Base-by-base conservation (phyloP, 805 yeast genomes). In the Naumovozyma dairenensis region DNA sequence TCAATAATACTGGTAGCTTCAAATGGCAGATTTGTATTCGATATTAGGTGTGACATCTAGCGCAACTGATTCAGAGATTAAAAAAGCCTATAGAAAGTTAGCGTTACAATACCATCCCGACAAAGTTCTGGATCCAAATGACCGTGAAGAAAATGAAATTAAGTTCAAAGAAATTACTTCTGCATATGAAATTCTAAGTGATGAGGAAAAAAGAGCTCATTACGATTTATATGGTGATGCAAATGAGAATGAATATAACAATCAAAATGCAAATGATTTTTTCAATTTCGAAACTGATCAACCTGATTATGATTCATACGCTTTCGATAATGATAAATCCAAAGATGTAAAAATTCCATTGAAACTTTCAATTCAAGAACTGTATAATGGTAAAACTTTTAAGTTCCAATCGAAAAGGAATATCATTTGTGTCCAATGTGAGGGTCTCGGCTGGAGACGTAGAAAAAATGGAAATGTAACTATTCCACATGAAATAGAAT, bases 61-160 rank as follows among this genome's bases (percentile, higher is more conserved):
- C 14, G 94, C 96, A 0, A 60, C 84, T 1, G 59, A 72, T 21
- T 61, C 60, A 1, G 96, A 87, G 42, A 83, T 89, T 53, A 79
- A 79, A 47, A 77, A 72, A 55, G 94, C 96, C 0, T 89, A 84
- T 59, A 70, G 93, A 44, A 80, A 77, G 46, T 67, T 85, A 31
- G 97, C 97, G 8, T 66, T 89, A 25, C 64, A 66, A 39, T 73
- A 77, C 48, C 97, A 89, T 58, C 97, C 97, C 0, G 97, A 89
- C 57, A 89, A 92, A 53, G 86, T 74, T 2, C 54, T 73, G 0
- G 83, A 75, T 43, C 74, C 71, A 7, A 74, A 74, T 16, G 57
- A 60, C 31, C 65, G 92, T 38, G 78, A 67, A 12, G 72, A 64
- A 14, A 81, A 94, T 3, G 96, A 85, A 57, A 63, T 70, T 40